These are phyloP conservation scores for Pseudopyrenochaeta lycopersici DNA, from an alignment of 2,329 filamentous ascomycete species.

Conservation along the genomic window DNA sequence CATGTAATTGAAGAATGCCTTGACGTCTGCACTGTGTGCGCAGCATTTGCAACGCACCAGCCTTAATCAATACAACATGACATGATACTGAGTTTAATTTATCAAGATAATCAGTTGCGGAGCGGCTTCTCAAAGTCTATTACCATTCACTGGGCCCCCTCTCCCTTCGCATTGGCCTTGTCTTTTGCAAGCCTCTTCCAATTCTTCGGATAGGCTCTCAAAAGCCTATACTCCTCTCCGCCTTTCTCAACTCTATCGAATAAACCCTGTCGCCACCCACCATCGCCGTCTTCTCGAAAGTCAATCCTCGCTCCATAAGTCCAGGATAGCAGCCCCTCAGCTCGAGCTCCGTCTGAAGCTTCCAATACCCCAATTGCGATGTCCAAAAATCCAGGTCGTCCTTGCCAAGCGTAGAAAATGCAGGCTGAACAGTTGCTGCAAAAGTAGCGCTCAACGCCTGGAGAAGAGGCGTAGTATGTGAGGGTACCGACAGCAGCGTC, in stretches of 20 bases:
- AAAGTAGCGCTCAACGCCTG: conserved; percentile 59
- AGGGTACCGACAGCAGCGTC: conserved; percentile 56
- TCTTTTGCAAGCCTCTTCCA: conserved; percentile 31
- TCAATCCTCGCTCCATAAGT: conserved; percentile 41
- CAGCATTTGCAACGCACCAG: no score
- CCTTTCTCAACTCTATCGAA: conserved; percentile 43
- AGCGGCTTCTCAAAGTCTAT: no score
- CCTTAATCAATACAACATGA: no score
- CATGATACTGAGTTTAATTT: no score
- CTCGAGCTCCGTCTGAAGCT: conserved; percentile 57
- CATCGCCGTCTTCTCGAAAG: conserved; percentile 43
- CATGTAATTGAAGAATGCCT: no score
- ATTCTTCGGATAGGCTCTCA: conserved; percentile 45
- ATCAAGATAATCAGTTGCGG: no score
- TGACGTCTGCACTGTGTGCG: no score
- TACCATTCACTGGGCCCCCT: no score
- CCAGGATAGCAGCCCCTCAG: conserved; percentile 58
- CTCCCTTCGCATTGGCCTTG: neutral
- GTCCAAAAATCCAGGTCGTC: conserved; percentile 53
- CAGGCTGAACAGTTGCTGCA: conserved; percentile 59
- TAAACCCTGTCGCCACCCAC: conserved; percentile 54
- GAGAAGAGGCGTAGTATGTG: conserved; percentile 54
- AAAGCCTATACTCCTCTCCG: conserved; percentile 48
- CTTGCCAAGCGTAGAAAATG: conserved; percentile 57
- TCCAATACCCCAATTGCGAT: conserved; percentile 57